Evolutionary conservation across 371 early-diverging fungal species (phyloP).

Genomic region (Mucor irregularis): DNA sequence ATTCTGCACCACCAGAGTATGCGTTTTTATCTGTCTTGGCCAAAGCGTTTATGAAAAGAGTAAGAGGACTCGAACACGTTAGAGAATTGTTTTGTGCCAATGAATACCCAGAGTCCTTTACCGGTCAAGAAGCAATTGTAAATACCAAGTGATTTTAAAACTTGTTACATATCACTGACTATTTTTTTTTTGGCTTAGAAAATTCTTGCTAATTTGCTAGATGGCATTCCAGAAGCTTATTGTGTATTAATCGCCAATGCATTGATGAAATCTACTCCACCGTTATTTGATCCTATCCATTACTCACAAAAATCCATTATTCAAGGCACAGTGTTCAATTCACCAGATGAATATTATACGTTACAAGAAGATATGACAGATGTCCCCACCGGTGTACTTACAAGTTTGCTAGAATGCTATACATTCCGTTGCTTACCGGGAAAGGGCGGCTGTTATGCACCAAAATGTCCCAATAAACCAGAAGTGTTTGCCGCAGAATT

Average conservation of each 20-base stretch:
- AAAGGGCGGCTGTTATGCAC: conserved; percentile 43
- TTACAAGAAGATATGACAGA: conserved; percentile 36
- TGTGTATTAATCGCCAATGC: conserved; percentile 38
- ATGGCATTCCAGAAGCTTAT: conserved; percentile 30
- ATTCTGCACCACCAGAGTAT: conserved; percentile 6
- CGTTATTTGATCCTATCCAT: conserved; percentile 40
- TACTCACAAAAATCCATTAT: conserved; percentile 49
- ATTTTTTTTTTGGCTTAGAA: conserved; percentile 5
- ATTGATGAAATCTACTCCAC: conserved; percentile 39
- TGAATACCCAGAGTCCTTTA: conserved; percentile 50
- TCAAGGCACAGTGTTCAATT: conserved; percentile 36
- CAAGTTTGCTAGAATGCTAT: conserved; percentile 38
- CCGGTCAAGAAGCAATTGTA: conserved; percentile 51
- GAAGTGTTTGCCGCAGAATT: conserved; percentile 5
- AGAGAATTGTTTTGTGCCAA: conserved; percentile 42
- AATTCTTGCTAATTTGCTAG: conserved; percentile 15
- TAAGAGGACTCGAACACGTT: conserved; percentile 22
- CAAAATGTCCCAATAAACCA: conserved; percentile 42
- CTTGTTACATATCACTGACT: neutral
- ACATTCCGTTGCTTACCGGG: conserved; percentile 31
- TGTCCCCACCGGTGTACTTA: conserved; percentile 35
- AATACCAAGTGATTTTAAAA: neutral
- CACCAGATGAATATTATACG: conserved; percentile 44
- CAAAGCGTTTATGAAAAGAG: conserved; percentile 16
- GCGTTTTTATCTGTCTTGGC: conserved; percentile 25